Evolutionary conservation across 768 basidiomycete species (phyloP), one percentile per base, ranked within the genome.

Genomic region (Russula emetica): DNA sequence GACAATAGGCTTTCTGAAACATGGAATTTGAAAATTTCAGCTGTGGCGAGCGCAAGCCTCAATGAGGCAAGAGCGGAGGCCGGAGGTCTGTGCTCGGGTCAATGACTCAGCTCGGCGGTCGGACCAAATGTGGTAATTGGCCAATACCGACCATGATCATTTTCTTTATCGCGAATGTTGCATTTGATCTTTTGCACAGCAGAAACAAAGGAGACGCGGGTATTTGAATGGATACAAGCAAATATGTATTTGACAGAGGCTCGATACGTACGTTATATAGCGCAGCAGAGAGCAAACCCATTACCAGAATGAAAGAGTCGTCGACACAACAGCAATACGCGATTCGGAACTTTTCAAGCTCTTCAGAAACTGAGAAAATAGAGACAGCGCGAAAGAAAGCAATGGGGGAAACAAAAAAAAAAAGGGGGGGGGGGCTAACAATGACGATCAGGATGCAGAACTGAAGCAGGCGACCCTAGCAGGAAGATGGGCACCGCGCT

Each of bases 1-100:
- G 42, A 64, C 63, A 60, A 63, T 59, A 28, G 55, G 11, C 11
- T 18, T 32, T 32, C 8, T 50, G 34, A n/a, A 40, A 42, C 55
- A 42, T 36, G 4, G 20, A 45, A 44, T 9, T 34, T 20, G 22
- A 55, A 26, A 10, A 10, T 20, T 22, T 44, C 18, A 20, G 44
- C n/a, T 10, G 38, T 42, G n/a, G 42, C 42, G 55, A 49, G 47
- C 5, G 6, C 38, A n/a, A n/a, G n/a, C n/a, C n/a, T n/a, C n/a
- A n/a, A n/a, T 30, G 34, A 34, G 10, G 10, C 11, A 36, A 36
- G 36, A 36, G 13, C 36, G 36, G n/a, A n/a, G n/a, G n/a, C n/a
- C n/a, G n/a, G 32, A 32, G 30, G 30, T 30, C 30, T 30, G n/a
- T n/a, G n/a, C n/a, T n/a, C n/a, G n/a, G n/a, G n/a, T n/a, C n/a